Evolutionary conservation across 2,329 filamentous ascomycete genomes (phyloP).

Genomic region (Pseudogymnoascus sp.): DNA sequence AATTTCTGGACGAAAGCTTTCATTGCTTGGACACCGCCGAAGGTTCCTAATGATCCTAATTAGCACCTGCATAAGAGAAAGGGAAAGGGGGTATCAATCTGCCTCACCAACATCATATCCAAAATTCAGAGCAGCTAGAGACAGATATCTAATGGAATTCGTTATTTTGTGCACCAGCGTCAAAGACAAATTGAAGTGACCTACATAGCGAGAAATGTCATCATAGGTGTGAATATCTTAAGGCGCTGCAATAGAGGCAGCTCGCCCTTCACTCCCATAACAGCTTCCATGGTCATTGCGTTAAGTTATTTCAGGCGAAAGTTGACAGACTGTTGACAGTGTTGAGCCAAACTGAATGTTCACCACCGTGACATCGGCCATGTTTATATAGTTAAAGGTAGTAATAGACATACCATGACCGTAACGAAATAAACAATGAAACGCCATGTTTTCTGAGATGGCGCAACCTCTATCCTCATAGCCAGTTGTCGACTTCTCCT

Average conservation of each 20-base stretch:
- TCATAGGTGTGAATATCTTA: background rate
- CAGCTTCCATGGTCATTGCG: background rate
- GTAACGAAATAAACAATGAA: background rate
- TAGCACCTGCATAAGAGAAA: background rate
- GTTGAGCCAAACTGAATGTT: background rate
- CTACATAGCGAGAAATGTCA: conserved; percentile 1
- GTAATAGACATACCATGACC: background rate
- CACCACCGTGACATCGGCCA: background rate
- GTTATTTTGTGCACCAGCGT: background rate
- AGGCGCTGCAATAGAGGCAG: background rate
- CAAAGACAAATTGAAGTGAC: background rate
- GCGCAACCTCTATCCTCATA: background rate
- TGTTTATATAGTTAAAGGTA: background rate
- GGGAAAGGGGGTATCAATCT: background rate
- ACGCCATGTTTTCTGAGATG: background rate
- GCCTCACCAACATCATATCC: conserved; percentile 7
- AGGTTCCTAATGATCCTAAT: background rate
- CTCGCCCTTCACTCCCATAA: background rate
- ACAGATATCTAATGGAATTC: background rate
- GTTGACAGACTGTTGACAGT: background rate
- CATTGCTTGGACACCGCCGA: conserved; percentile 6
- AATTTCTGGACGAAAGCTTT: background rate
- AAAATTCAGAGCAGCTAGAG: conserved; percentile 4
- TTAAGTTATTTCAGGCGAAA: background rate
- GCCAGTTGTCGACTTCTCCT: background rate